These are phyloP conservation scores for Corymbia citriodora DNA, from an alignment of 441 rosid genomes.

Conservation along the genomic window DNA sequence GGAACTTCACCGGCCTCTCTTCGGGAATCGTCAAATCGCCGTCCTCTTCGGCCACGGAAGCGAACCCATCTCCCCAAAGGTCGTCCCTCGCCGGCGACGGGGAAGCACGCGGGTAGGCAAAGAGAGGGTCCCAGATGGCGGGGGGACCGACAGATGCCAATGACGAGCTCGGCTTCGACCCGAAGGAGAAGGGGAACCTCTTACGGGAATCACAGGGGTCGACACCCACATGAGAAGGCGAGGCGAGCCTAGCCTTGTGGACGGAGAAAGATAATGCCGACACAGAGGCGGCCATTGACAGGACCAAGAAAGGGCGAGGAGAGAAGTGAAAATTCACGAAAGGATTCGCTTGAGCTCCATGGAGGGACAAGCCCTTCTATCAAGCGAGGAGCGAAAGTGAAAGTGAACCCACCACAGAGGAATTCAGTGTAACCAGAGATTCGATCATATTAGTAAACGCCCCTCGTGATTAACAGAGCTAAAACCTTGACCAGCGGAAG, in stretches of 20 bases:
- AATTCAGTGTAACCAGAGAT: not conserved
- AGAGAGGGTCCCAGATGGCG: slow-evolving; percentile 3
- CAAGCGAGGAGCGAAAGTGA: not conserved
- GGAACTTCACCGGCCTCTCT: slow-evolving; percentile 34
- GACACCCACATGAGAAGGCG: not conserved
- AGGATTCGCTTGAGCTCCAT: not conserved
- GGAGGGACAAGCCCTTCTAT: not conserved
- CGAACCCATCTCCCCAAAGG: slow-evolving; percentile 20
- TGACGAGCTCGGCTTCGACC: not conserved
- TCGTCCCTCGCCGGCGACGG: slow-evolving; percentile 9
- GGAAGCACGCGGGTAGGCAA: slow-evolving; percentile 1
- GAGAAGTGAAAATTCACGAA: not conserved
- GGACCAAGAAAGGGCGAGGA: not conserved
- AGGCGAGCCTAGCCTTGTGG: slow-evolving; percentile 24
- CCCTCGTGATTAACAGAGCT: not conserved
- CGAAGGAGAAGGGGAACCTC: not conserved
- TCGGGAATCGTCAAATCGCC: slow-evolving; percentile 26
- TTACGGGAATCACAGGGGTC: not conserved
- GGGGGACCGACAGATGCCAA: not conserved
- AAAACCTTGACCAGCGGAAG: not conserved
- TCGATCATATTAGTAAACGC: not conserved
- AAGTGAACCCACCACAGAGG: not conserved
- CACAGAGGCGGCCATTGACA: slow-evolving; percentile 45
- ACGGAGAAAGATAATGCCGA: slow-evolving; percentile 22
- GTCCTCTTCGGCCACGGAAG: slow-evolving; percentile 23